Evolutionary conservation across 2,329 filamentous ascomycete species (phyloP), one percentile per base, ranked within the genome.

Genomic region (Neocatenulostroma microsporum): DNA sequence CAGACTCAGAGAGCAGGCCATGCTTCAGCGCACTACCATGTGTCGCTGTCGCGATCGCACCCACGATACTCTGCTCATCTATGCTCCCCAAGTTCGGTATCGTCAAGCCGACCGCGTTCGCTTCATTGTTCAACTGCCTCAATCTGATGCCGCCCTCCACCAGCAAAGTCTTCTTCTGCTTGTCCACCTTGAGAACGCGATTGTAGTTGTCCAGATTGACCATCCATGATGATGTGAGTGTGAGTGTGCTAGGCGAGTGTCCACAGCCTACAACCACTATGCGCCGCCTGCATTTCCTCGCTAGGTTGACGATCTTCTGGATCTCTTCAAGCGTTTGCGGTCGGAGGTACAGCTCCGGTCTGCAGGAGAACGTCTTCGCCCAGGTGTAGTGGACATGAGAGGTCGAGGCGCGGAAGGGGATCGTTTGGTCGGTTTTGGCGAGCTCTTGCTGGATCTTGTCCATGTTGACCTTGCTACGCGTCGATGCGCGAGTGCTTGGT

Each of bases 31-130:
- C 91, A 53, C 84, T 93, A 28, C 91, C 91, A 60, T 98, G 91
- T 0, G 91, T 96, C 12, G 84, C 88, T 0, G 91, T 98, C 14
- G 84, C 80, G 43, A 96, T 93, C 11, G 87, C 88, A 19, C 91
- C 91, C 2, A 85, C 87, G 44, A 96, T 80, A 40, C 84, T 91
- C 69, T 98, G 91, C 52, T 86, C 78, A 59, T 95, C 87, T 62
- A 98, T 98, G 60, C 86, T 94, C 23, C 91, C 91, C 30, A 96
- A 68, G 58, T 93, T 95, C 19, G 84, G 83, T 74, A 98, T 81
- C 2, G 87, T 86, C 45, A 94, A 71, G 1, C 85, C 86, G 51
- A 80, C 64, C 37, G 74, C 70, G 48, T 84, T 85, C 21, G 95
- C 76, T 53, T 78, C 76, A 28, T 74, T 71, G 45, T 86, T 82